Evolutionary conservation across 108 stramenopile genomes (phyloP).

Genomic region (Schizochytrium sp.): DNA sequence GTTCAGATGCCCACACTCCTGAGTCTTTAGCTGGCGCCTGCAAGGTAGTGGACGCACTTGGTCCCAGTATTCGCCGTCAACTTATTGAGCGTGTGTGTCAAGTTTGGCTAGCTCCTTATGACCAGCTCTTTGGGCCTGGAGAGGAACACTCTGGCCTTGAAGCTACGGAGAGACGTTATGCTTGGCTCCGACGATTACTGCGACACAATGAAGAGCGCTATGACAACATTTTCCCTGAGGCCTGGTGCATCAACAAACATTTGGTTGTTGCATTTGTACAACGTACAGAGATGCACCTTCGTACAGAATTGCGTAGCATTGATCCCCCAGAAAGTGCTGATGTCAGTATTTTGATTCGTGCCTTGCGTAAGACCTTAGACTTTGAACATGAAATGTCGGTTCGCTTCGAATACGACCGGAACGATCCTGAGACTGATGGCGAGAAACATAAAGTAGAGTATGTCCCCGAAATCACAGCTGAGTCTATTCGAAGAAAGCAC

Average conservation of each 20-base stretch:
- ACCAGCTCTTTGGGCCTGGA: conserved; percentile 73
- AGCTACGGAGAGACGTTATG: conserved; percentile 84
- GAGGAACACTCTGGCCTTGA: conserved; percentile 25
- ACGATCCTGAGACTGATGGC: conserved; percentile 69
- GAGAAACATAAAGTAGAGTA: neutral
- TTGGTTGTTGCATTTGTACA: conserved; percentile 83
- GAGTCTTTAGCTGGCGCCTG: conserved; percentile 85
- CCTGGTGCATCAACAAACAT: conserved; percentile 89
- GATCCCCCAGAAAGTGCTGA: conserved; percentile 63
- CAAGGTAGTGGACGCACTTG: conserved; percentile 93
- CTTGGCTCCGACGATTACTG: conserved; percentile 90
- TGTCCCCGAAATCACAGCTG: neutral
- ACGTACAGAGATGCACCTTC: conserved; percentile 73
- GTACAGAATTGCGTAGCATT: neutral
- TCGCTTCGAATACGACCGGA: conserved; percentile 82
- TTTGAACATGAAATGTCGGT: conserved; percentile 94
- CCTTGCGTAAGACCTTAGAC: conserved; percentile 90
- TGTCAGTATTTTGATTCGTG: conserved; percentile 66
- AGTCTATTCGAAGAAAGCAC: conserved; percentile 31
- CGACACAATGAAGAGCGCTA: conserved; percentile 82
- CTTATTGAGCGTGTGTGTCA: conserved; percentile 85
- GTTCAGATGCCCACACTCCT: conserved; percentile 51
- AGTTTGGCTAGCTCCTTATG: conserved; percentile 87
- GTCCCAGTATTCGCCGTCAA: conserved; percentile 77
- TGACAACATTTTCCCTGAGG: conserved; percentile 86